Base-by-base conservation (phyloP, 805 yeast species). In the Komagataella ulmi region DNA sequence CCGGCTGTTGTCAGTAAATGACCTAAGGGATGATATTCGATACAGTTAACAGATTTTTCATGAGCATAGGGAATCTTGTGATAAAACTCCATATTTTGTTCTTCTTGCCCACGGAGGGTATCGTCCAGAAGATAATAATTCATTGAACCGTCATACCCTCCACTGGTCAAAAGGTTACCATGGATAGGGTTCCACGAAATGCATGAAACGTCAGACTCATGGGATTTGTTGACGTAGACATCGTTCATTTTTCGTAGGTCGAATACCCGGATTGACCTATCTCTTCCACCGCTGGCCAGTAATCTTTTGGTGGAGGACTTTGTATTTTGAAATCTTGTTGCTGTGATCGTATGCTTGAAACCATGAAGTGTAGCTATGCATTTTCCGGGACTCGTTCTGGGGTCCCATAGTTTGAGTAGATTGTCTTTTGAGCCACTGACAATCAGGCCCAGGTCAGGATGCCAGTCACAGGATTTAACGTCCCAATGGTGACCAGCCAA, bases 401-500 rank as follows among this genome's bases (percentile, higher is more conserved):
- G 99, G 64, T 93, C 99, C 99, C 99, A 93, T 23, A 93, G 71
- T 67, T 90, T 89, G 49, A 93, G 79, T 57, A 89, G 70, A 65
- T 95, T 95, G 67, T 93, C 99, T 64, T 95, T 93, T 0, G 98
- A 93, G 0, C 97, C 99, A 56, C 90, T 79, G 0, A 85, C 97
- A 50, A 93, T 75, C 24, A 93, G 72, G 0, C 97, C 97, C 66
- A 88, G 69, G 10, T 76, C 73, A 4, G 95, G 87, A 66, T 93
- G 99, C 99, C 99, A 93, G 65, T 93, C 98, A 51, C 95, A 87
- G 51, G 90, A 81, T 63, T 93, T 93, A 19, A 93, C 97, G 67
- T 93, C 99, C 99, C 99, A 93, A 64, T 95, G 96, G 67, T 93
- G 99, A 2, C 98, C 98, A 21, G 81, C 75, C 51, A 93, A 71